Evolutionary conservation across 129 eudicot species (phyloP), one percentile per base, ranked within the genome.

Genomic region (Artemisia tridentata): DNA sequence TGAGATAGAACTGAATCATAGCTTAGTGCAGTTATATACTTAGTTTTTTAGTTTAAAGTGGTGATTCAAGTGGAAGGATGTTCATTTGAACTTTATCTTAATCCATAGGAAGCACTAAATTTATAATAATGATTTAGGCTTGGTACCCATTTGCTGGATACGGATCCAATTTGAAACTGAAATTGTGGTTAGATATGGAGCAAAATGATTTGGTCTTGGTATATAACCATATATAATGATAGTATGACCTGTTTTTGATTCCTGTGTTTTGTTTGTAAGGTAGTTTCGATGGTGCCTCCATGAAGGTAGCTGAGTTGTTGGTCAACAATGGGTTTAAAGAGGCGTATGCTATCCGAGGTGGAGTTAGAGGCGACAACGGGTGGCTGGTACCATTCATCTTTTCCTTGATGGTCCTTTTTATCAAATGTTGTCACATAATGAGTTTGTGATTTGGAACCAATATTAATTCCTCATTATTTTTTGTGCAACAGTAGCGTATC

Each of bases 211-310:
- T 4, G 47, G 3, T 50, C 27, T 57, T 57, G 56, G 18, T 38
- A 56, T 14, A 46, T 45, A 15, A 19, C 54, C 18, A 46, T 23
- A 45, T 71, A 45, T 71, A 43, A 57, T 51, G 10, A 27, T 67
- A 68, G 45, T 50, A 57, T 65, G 68, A 58, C 68, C 12, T 65
- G 63, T 63, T 74, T 78, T 69, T 84, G 76, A 74, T 78, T 74
- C 66, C 25, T 69, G 71, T 79, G n/a, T 84, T 85, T 80, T 84
- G 87, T 71, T 82, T 86, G 95, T 74, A 89, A 89, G 95, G 98
- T 93, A 93, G 98, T 89, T 87, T 89, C 82, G 98, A 89, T 87
- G 98, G 95, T 46, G 79, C 87, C 60, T 93, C 98, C 66, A 72
- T 89, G 67, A 85, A 87, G 79, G 98, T 84, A 68, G 96, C 96